Conservation (phyloP, 257 asterid genomes). For the Pogostemon cablin region DNA sequence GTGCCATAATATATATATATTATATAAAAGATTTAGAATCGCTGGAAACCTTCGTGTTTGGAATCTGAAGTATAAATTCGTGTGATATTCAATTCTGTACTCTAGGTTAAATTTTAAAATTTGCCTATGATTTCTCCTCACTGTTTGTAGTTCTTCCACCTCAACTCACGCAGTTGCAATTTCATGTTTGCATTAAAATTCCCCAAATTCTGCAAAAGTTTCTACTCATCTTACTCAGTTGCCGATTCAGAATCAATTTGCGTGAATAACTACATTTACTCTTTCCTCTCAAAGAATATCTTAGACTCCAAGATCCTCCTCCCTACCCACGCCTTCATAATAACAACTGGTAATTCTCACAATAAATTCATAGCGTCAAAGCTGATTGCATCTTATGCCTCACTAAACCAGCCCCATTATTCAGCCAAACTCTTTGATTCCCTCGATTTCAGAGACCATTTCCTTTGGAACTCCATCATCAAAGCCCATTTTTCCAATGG, state of each 20-base stretch:
- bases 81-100: no score
- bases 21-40: no score
- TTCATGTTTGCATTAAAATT: constrained; percentile 44
- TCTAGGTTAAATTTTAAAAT: no score
- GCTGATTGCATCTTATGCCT: constrained; percentile 66
- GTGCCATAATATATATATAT: no score
- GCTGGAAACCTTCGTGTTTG: no score
- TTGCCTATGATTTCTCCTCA: constrained; percentile 1
- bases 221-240: constrained; percentile 38
- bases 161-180: constrained; percentile 1
- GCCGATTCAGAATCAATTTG: constrained; percentile 32
- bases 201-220: constrained; percentile 38
- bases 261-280: constrained; percentile 40
- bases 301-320: constrained; percentile 41
- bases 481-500: constrained; percentile 72
- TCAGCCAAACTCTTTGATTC: constrained; percentile 58
- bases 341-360: constrained; percentile 53
- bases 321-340: constrained; percentile 52
- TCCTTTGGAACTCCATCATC: constrained; percentile 78
- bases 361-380: constrained; percentile 68
- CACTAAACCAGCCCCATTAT: constrained; percentile 45
- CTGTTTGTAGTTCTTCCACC: constrained; percentile 1
- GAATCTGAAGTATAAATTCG: no score
- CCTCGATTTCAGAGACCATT: constrained; percentile 49
- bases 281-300: constrained; percentile 47